Percentiles rank a stretch among this genome's conserved stretches.
phyloP scores from a whole-genome alignment of 2,329 filamentous ascomycete species.

The Xylaria polymorpha region DNA sequence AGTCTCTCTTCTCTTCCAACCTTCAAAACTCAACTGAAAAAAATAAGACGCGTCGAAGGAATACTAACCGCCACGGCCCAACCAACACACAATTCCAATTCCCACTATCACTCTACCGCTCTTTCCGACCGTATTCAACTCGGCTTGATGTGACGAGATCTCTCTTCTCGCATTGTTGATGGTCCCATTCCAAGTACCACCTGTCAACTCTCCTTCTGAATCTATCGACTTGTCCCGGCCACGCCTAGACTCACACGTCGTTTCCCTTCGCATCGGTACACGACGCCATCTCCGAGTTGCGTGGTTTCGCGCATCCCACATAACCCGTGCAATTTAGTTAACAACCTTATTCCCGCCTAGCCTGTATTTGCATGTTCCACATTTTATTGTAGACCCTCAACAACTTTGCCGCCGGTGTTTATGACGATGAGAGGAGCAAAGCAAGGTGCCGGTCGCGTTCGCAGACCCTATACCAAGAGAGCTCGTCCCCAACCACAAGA shows the following conservation, averaged over 20 bases:
- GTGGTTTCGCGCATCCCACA: constrained; percentile 21
- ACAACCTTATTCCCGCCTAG: background rate
- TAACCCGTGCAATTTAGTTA: constrained; percentile 16
- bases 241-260: constrained; percentile 5
- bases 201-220: constrained; percentile 26
- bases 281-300: constrained; percentile 11
- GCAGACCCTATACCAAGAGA: constrained; percentile 34
- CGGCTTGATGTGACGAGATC: constrained; percentile 21
- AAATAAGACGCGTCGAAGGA: constrained; percentile 34
- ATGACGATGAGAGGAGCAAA: constrained; percentile 36
- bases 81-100: constrained; percentile 25
- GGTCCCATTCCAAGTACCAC: constrained; percentile 41
- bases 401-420: constrained; percentile 1
- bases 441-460: constrained; percentile 33
- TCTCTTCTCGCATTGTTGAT: constrained; percentile 1
- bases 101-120: constrained; percentile 18
- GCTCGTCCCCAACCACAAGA: constrained; percentile 26
- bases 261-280: constrained; percentile 21
- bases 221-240: constrained; percentile 20
- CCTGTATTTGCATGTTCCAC: constrained; percentile 21
- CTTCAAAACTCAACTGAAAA: constrained; percentile 1
- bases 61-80: constrained; percentile 19
- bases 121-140: constrained; percentile 29
- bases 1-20: constrained; percentile 3
- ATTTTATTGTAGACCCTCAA: constrained; percentile 13